These are phyloP conservation scores for Voacanga thouarsii DNA, from an alignment of 257 asterid species.

Conservation along the genomic window DNA sequence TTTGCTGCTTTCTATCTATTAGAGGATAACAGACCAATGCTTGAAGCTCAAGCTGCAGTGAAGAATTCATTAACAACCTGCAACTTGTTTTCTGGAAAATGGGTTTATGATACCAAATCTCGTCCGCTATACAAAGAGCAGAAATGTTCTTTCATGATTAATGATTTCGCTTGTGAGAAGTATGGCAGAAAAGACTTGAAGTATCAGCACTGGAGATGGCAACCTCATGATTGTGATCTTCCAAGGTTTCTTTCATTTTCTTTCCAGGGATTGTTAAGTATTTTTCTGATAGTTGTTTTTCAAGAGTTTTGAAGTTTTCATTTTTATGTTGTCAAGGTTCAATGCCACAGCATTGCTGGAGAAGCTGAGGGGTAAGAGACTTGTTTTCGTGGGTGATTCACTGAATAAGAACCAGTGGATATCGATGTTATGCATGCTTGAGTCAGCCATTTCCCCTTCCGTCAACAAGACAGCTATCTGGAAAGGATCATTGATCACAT, in stretches of 20 bases:
- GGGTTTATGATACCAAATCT: slow-evolving; percentile 56
- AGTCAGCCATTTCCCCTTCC: slow-evolving; percentile 48
- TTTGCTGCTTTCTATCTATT: slow-evolving; percentile 54
- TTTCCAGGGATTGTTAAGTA: not conserved
- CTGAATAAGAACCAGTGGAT: slow-evolving; percentile 92
- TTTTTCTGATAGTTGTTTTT: slow-evolving; percentile 11
- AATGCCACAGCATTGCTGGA: slow-evolving; percentile 69
- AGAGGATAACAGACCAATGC: slow-evolving; percentile 40
- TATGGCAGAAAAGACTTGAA: slow-evolving; percentile 57
- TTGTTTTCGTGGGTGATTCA: slow-evolving; percentile 89
- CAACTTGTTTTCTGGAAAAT: slow-evolving; percentile 50
- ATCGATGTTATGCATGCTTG: slow-evolving; percentile 81
- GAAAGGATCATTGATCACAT: slow-evolving; percentile 78
- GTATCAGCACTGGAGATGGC: slow-evolving; percentile 72
- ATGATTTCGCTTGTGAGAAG: slow-evolving; percentile 50
- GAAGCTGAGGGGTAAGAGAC: slow-evolving; percentile 73
- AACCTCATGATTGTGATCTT: slow-evolving; percentile 61
- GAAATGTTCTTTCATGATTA: slow-evolving; percentile 46
- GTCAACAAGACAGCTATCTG: slow-evolving; percentile 54
- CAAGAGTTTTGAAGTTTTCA: slow-evolving; percentile 26
- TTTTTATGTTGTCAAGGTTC: slow-evolving; percentile 58
- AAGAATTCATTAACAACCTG: slow-evolving; percentile 20
- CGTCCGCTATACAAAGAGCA: slow-evolving; percentile 55
- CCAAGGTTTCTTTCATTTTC: slow-evolving; percentile 44
- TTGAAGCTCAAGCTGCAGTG: slow-evolving; percentile 4